phyloP scores from a whole-genome alignment of 1,284 basidiomycete genomes.

The Ganoderma leucocontextum region DNA sequence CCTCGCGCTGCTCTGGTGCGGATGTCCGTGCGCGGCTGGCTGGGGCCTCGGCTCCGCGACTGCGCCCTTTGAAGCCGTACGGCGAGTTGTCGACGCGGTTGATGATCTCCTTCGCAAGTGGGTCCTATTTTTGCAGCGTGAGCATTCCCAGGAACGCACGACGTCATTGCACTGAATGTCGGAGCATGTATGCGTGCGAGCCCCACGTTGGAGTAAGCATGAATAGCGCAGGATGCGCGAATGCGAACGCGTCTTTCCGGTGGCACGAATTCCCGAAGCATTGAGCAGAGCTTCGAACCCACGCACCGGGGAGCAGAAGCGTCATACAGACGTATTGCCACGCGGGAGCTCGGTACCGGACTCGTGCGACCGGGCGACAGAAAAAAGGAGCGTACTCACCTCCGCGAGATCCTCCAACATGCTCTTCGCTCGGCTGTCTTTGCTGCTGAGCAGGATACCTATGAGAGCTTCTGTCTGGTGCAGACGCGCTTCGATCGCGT shows the following conservation, averaged over 20 bases:
- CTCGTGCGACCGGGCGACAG: background rate
- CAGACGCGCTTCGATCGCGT: conserved; percentile 87
- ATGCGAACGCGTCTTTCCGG: background rate
- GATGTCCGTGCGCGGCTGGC: conserved; percentile 35
- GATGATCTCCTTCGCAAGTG: conserved; percentile 78
- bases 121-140: conserved; percentile 54
- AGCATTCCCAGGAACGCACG: conserved; percentile 18
- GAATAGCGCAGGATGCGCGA: background rate
- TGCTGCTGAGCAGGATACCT: conserved; percentile 75
- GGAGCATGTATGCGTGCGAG: conserved; percentile 2
- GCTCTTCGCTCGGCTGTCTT: conserved; percentile 68
- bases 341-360: conserved; percentile 1
- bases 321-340: conserved; percentile 10
- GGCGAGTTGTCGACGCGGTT: conserved; percentile 77
- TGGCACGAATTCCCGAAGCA: background rate
- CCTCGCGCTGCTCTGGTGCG: conserved; percentile 40
- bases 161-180: conserved; percentile 8
- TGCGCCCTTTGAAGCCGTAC: conserved; percentile 76
- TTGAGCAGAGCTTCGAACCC: background rate
- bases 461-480: conserved; percentile 89
- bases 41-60: conserved; percentile 43
- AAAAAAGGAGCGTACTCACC: conserved; percentile 38
- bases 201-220: background rate
- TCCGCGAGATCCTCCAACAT: conserved; percentile 66
- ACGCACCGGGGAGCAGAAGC: background rate